phyloP scores from a whole-genome alignment of 345 rosid genomes.

The Tarenaya hassleriana region DNA sequence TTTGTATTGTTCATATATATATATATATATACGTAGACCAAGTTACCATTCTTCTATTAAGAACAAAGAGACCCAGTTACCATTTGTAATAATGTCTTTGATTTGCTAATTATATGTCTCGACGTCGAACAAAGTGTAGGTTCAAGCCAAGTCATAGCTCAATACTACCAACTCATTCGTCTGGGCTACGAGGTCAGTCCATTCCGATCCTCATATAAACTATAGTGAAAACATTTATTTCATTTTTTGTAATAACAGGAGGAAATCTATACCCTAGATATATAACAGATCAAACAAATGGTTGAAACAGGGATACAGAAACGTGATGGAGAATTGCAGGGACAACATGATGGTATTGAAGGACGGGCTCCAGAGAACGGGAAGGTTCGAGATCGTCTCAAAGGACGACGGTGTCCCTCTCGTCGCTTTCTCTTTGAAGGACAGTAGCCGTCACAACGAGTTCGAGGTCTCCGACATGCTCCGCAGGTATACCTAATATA shows the following conservation, averaged over 20 bases:
- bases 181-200: slow-evolving; percentile 28
- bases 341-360: slow-evolving; percentile 51
- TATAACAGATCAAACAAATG: neutral
- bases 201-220: neutral
- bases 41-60: too few species aligned
- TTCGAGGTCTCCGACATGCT: slow-evolving; percentile 41
- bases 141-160: slow-evolving; percentile 35
- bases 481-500: slow-evolving; percentile 27
- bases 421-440: slow-evolving; percentile 73
- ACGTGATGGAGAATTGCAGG: slow-evolving; percentile 66
- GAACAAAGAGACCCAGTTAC: too few species aligned
- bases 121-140: slow-evolving; percentile 14
- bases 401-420: slow-evolving; percentile 71
- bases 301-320: slow-evolving; percentile 25
- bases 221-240: neutral
- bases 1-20: too few species aligned
- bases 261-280: too few species aligned
- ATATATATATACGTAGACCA: too few species aligned
- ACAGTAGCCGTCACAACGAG: slow-evolving; percentile 52
- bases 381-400: slow-evolving; percentile 56
- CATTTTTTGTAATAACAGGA: neutral
- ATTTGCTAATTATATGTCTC: slow-evolving; percentile 3
- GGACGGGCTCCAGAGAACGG: slow-evolving; percentile 56
- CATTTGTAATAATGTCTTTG: neutral
- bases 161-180: slow-evolving; percentile 34